phyloP scores from a whole-genome alignment of 2,329 filamentous ascomycete species.

The Meredithiella fracta region DNA sequence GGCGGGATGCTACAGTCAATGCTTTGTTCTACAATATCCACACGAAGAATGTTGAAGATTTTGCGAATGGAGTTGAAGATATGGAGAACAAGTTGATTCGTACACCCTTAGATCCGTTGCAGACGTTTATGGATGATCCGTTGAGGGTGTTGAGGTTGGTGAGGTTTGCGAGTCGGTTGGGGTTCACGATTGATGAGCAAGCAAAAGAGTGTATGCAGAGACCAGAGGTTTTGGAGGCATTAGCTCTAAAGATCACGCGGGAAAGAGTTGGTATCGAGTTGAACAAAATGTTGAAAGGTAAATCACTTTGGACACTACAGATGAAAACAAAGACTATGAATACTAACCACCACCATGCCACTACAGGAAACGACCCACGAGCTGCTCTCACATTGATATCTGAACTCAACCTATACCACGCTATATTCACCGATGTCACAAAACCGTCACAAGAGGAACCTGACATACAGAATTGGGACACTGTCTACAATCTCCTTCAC shows the following conservation, averaged over 20 bases:
- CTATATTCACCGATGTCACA: slow-evolving; percentile 56
- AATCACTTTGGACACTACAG: not conserved
- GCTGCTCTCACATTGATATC: slow-evolving; percentile 50
- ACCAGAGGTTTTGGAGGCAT: slow-evolving; percentile 55
- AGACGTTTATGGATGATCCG: slow-evolving; percentile 91
- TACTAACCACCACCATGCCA: no score
- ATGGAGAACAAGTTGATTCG: slow-evolving; percentile 57
- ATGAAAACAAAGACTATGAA: no score
- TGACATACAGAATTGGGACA: slow-evolving; percentile 41
- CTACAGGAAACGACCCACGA: slow-evolving; percentile 38
- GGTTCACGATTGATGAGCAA: slow-evolving; percentile 57
- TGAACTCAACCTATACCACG: slow-evolving; percentile 48
- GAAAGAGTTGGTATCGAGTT: slow-evolving; percentile 78
- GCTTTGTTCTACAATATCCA: slow-evolving; percentile 91
- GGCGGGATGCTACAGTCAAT: slow-evolving; percentile 86
- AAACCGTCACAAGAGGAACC: slow-evolving; percentile 35
- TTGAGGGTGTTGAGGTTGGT: slow-evolving; percentile 73
- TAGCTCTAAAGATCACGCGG: slow-evolving; percentile 79
- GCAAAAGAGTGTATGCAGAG: slow-evolving; percentile 63
- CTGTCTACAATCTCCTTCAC: slow-evolving; percentile 47
- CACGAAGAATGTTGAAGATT: slow-evolving; percentile 65
- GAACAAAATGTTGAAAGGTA: slow-evolving; percentile 77
- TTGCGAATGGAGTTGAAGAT: slow-evolving; percentile 63
- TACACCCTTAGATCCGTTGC: slow-evolving; percentile 72
- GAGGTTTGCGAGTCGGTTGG: slow-evolving; percentile 72